phyloP scores from a whole-genome alignment of 2,329 filamentous ascomycete genomes.

The Exophiala mesophila region DNA sequence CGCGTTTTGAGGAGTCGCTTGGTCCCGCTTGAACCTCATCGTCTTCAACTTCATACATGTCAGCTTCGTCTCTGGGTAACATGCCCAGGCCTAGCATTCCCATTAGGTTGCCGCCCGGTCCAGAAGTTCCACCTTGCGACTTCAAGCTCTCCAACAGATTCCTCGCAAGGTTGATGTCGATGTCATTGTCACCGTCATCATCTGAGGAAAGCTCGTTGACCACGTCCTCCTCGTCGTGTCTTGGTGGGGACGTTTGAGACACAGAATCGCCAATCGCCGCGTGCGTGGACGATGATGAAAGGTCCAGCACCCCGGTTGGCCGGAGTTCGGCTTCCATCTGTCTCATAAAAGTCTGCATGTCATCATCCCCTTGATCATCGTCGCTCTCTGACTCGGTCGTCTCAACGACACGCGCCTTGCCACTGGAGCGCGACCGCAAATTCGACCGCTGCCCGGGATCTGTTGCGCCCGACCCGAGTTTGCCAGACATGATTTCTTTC shows the following conservation, averaged over 20 bases:
- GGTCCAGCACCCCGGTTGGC: constrained; percentile 41
- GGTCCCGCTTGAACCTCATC: constrained; percentile 13
- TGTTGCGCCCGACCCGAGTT: constrained; percentile 23
- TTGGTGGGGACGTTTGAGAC: constrained; percentile 16
- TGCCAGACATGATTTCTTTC: constrained; percentile 26
- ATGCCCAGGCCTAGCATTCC: constrained; percentile 61
- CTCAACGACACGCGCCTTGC: constrained; percentile 8
- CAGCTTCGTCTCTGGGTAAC: constrained; percentile 11
- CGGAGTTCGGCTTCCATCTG: constrained; percentile 46
- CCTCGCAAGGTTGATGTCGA: constrained; percentile 82
- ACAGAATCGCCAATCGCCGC: constrained; percentile 20
- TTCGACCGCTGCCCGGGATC: constrained; percentile 11
- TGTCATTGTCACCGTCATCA: constrained; percentile 56
- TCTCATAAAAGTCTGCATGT: constrained; percentile 40
- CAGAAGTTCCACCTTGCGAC: constrained; percentile 76
- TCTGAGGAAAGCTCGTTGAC: constrained; percentile 20
- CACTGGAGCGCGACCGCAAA: constrained; percentile 9
- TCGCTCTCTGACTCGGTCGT: constrained; percentile 37
- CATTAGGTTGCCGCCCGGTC: constrained; percentile 82
- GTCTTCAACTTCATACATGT: constrained; percentile 2
- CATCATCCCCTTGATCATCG: constrained; percentile 51
- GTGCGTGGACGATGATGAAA: constrained; percentile 29
- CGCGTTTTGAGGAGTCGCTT: constrained; percentile 5
- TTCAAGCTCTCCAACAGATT: constrained; percentile 93
- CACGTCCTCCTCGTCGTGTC: constrained; percentile 23